Percentiles rank a stretch among this genome's conserved stretches.
Conservation (phyloP, 805 yeast genomes). For the Saccharomycopsis vini region DNA sequence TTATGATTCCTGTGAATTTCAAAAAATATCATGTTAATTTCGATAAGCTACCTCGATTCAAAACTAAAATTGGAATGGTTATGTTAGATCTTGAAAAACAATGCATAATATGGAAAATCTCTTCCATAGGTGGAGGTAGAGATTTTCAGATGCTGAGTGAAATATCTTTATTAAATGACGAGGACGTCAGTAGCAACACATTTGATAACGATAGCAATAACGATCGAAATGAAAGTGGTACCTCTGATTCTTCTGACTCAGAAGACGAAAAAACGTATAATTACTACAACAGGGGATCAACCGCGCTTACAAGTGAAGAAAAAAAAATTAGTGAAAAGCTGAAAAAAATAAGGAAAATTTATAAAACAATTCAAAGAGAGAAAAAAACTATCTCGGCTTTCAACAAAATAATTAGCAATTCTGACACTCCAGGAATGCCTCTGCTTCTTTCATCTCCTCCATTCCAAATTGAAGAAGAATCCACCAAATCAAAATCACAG, state of each 20-base stretch:
- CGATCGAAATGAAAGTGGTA: neutral
- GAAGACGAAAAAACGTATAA: slow-evolving; percentile 15
- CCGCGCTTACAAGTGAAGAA: too few species aligned
- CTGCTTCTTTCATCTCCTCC: too few species aligned
- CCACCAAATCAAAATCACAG: too few species aligned
- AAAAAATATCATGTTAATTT: slow-evolving; percentile 35
- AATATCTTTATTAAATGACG: slow-evolving; percentile 28
- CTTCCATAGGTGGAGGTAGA: slow-evolving; percentile 53
- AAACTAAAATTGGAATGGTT: slow-evolving; percentile 64
- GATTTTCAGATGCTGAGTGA: slow-evolving; percentile 49
- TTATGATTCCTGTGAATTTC: slow-evolving; percentile 27
- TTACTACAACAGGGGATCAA: too few species aligned
- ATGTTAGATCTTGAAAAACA: slow-evolving; percentile 62
- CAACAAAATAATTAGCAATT: too few species aligned
- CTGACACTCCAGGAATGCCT: too few species aligned
- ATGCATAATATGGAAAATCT: slow-evolving; percentile 65
- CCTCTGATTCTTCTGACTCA: slow-evolving; percentile 6
- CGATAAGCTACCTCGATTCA: slow-evolving; percentile 50
- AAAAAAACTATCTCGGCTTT: slow-evolving; percentile 8
- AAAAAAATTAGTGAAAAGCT: slow-evolving; percentile 6
- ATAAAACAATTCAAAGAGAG: slow-evolving; percentile 16
- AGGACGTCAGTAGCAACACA: slow-evolving; percentile 6
- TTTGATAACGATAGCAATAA: too few species aligned
- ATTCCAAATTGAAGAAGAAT: too few species aligned
- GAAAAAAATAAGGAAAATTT: slow-evolving; percentile 13